Conservation (phyloP, 805 yeast species). For the Schwanniomyces pseudopolymorphus region DNA sequence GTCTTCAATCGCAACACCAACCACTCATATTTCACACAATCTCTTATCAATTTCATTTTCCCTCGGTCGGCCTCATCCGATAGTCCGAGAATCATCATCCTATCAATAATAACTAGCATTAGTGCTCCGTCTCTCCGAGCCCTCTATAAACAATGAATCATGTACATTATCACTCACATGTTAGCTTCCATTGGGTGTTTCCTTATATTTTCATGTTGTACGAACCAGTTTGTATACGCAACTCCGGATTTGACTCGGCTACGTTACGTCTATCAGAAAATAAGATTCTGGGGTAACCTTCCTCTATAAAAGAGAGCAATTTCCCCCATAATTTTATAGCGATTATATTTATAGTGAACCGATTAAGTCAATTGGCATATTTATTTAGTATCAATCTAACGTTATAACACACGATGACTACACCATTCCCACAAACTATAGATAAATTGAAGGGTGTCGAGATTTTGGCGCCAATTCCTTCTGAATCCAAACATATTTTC, state of each 20-base stretch:
- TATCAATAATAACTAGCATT: neutral
- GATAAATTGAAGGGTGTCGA: slow-evolving; percentile 52
- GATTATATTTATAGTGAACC: neutral
- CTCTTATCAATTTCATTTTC: neutral
- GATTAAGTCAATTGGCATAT: neutral
- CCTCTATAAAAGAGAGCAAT: neutral
- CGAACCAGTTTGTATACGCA: neutral
- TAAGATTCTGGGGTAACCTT: neutral
- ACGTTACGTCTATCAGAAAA: neutral
- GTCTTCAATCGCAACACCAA: neutral
- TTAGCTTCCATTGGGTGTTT: neutral
- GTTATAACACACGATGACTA: slow-evolving; percentile 21
- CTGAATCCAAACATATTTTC: slow-evolving; percentile 52
- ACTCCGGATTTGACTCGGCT: slow-evolving; percentile 1
- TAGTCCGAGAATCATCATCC: neutral
- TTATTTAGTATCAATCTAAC: neutral
- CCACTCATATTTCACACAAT: neutral
- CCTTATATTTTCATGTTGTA: neutral
- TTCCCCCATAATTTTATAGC: neutral
- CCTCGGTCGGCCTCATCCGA: slow-evolving; percentile 3
- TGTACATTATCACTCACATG: too few relatives aligned
- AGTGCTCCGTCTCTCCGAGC: neutral
- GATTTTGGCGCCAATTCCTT: slow-evolving; percentile 52
- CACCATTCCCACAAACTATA: slow-evolving; percentile 46
- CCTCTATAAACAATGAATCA: neutral